Evolutionary conservation across 2,329 filamentous ascomycete genomes (phyloP).

Genomic region (Sporothrix luriei): DNA sequence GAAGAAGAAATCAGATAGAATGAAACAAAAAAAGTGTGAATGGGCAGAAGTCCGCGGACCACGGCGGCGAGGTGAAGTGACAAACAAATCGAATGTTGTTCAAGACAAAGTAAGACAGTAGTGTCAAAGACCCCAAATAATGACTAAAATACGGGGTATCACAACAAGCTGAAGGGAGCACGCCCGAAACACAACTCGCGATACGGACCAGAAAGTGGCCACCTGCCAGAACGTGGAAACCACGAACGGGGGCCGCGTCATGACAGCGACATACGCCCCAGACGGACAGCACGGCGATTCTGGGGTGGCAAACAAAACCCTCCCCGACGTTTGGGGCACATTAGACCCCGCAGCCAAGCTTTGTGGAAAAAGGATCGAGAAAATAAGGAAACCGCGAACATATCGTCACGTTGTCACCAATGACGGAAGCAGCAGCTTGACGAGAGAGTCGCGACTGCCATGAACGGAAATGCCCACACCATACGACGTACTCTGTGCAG

Average conservation of each 20-base stretch:
- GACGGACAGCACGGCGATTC: background rate
- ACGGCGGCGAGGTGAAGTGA: slow-evolving; percentile 1
- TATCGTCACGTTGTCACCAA: slow-evolving; percentile 4
- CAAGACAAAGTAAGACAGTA: background rate
- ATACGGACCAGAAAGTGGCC: slow-evolving; percentile 2
- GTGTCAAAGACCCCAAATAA: slow-evolving; percentile 2
- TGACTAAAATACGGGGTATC: background rate
- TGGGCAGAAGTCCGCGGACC: slow-evolving; percentile 7
- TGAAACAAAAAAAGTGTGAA: background rate
- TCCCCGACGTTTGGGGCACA: slow-evolving; percentile 10
- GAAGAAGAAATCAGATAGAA: background rate
- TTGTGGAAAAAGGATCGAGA: background rate
- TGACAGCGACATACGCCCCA: slow-evolving; percentile 7
- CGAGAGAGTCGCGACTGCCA: background rate
- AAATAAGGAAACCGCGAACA: background rate
- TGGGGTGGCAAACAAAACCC: slow-evolving; percentile 10
- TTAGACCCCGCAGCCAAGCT: slow-evolving; percentile 13
- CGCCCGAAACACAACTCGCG: slow-evolving; percentile 15
- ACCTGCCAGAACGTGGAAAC: background rate
- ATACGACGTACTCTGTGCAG: background rate
- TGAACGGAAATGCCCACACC: background rate
- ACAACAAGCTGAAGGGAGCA: background rate
- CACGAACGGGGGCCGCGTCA: slow-evolving; percentile 2
- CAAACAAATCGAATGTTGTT: slow-evolving; percentile 23
- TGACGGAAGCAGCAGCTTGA: slow-evolving; percentile 9